These are phyloP conservation scores for Poterioochromonas sp. DNA, from an alignment of 352 stramenopile species.

Conservation along the genomic window DNA sequence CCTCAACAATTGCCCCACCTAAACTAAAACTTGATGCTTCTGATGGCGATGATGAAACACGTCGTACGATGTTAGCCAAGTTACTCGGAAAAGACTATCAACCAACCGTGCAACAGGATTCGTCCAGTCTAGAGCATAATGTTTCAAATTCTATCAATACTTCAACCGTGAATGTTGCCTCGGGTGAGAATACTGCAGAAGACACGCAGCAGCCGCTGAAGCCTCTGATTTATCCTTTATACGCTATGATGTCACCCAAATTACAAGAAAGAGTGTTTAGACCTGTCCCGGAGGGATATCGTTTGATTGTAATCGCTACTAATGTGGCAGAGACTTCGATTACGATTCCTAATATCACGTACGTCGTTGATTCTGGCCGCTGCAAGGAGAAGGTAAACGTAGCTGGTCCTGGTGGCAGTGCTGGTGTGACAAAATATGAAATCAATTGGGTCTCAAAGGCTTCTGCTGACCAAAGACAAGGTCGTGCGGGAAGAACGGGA, in stretches of 20 bases:
- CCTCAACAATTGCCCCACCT: too few relatives aligned
- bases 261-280: slow-evolving; percentile 51
- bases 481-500: slow-evolving; percentile 84
- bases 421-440: slow-evolving; percentile 35
- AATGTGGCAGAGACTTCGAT: slow-evolving; percentile 94
- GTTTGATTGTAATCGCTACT: slow-evolving; percentile 93
- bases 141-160: neutral
- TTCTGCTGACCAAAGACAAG: slow-evolving; percentile 76
- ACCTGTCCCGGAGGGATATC: slow-evolving; percentile 9
- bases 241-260: slow-evolving; percentile 79
- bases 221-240: slow-evolving; percentile 65
- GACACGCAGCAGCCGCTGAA: slow-evolving; percentile 60
- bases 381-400: slow-evolving; percentile 79
- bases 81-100: too few relatives aligned
- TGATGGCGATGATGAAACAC: too few relatives aligned
- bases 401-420: neutral
- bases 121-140: too few relatives aligned
- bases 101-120: too few relatives aligned
- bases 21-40: too few relatives aligned
- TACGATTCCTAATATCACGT: slow-evolving; percentile 78
- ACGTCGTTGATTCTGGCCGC: slow-evolving; percentile 92
- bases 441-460: slow-evolving; percentile 70
- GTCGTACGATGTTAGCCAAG: slow-evolving; percentile 75
- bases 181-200: too few relatives aligned
- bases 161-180: neutral